Evolutionary conservation across 2,329 filamentous ascomycete genomes (phyloP), one percentile per base, ranked within the genome.

Genomic region (Fusarium fracticaudum): DNA sequence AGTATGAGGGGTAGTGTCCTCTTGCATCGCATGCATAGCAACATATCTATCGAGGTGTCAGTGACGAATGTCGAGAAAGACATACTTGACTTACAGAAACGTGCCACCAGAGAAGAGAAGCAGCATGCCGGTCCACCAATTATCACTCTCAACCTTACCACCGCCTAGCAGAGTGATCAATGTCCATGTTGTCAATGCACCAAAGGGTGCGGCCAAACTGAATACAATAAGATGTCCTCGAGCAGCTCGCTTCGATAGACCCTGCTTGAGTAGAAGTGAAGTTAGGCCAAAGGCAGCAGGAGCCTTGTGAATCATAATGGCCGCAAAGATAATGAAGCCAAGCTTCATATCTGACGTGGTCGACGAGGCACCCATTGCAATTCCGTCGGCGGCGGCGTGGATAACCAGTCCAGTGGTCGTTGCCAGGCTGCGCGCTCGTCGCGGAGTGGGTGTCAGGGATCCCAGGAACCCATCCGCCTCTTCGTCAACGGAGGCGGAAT

Each of bases 21-120:
- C 95, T 80, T 97, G 94, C 94, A 98, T 98, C 2, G 95, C 95
- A 80, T 99, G 96, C 95, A 98, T 98, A 2, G 96, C 96, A 48
- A 99, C 96, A 79, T 98, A 98, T 77, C 94, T 97, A 37, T 18
- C 13, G 18, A 38, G n/a, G 38, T 58, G 35, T 79, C 64, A 79
- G 76, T 37, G 44, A 51, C 35, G n/a, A 22, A 29, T n/a, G 10
- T 59, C 26, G 17, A 17, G 29, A 24, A 24, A 45, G 17, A 33
- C 11, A 20, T 58, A 17, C 26, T 24, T 29, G 29, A 82, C 93
- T 89, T 85, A 98, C 92, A 99, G 84, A 80, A 99, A 99, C 1
- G 96, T 99, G 22, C 96, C 96, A 2, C 93, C 96, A 1, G 94
- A 98, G 81, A 99, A 99, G n/a, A 98, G 86, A 14, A 99, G 85